These are phyloP conservation scores for Ophiosphaerella korrae DNA, from an alignment of 2,329 filamentous ascomycete genomes.

Conservation along the genomic window DNA sequence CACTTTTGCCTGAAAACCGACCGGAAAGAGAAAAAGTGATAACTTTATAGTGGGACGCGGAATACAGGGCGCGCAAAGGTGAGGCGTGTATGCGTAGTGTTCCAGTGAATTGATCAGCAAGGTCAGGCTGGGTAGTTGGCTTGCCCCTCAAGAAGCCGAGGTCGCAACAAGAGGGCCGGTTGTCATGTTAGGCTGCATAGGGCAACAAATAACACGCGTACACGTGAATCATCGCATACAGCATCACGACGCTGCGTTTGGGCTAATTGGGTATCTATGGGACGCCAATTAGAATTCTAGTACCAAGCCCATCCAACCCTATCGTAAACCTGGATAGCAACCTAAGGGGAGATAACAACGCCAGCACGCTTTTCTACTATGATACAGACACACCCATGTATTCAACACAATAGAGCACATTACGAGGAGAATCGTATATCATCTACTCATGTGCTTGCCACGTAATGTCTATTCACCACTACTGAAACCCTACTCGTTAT, in stretches of 20 bases:
- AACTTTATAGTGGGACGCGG: not conserved
- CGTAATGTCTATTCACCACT: not conserved
- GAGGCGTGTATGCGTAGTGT: not conserved
- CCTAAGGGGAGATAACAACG: conserved; percentile 34
- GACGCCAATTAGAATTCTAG: conserved; percentile 5
- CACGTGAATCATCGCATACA: not conserved
- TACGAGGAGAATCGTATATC: not conserved
- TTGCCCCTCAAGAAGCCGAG: conserved; percentile 21
- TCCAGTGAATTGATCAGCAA: conserved; percentile 28
- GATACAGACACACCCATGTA: conserved; percentile 28
- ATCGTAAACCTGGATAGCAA: conserved; percentile 16
- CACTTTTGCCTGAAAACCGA: not conserved
- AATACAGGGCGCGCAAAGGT: not conserved
- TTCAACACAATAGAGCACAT: conserved; percentile 28
- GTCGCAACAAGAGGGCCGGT: conserved; percentile 11
- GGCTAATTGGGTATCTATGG: too few species aligned
- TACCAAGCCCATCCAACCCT: conserved; percentile 7
- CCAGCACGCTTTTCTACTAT: conserved; percentile 35
- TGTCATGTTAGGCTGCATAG: not conserved
- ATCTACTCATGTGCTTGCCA: not conserved
- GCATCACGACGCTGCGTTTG: too few species aligned
- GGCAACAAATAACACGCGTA: conserved; percentile 3
- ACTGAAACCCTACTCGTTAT: not conserved
- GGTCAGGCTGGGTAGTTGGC: conserved; percentile 19
- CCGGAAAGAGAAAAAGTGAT: not conserved